Percentiles rank a stretch among this genome's conserved stretches.
Evolutionary conservation across 2,329 filamentous ascomycete genomes (phyloP).

Genomic region (Pyrenochaeta sp.): DNA sequence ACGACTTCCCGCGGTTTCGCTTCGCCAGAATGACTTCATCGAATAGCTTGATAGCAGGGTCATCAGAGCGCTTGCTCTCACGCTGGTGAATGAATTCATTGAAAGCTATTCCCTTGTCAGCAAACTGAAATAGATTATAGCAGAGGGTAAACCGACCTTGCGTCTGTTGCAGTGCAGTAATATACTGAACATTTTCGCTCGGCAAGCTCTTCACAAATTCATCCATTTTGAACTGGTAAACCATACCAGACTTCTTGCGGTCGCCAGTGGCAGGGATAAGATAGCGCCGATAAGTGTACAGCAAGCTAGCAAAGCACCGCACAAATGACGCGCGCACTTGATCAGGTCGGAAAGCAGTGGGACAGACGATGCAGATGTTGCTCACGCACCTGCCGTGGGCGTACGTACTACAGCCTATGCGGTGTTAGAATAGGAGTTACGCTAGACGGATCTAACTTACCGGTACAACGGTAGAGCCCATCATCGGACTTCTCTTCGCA

Average conservation of each 20-base stretch:
- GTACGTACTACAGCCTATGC: slow-evolving; percentile 62
- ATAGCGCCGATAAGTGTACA: slow-evolving; percentile 74
- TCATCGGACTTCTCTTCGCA: slow-evolving; percentile 80
- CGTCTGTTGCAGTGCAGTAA: slow-evolving; percentile 69
- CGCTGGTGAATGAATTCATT: slow-evolving; percentile 88
- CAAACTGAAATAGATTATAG: neutral
- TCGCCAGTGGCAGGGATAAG: slow-evolving; percentile 67
- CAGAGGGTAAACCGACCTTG: slow-evolving; percentile 57
- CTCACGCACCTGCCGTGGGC: slow-evolving; percentile 68
- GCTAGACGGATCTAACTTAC: slow-evolving; percentile 46
- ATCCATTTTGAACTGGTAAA: slow-evolving; percentile 73
- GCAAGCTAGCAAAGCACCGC: slow-evolving; percentile 72
- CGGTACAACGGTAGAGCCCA: slow-evolving; percentile 76
- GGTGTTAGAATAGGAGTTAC: slow-evolving; percentile 30
- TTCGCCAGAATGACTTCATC: slow-evolving; percentile 87
- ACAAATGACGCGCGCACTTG: slow-evolving; percentile 74
- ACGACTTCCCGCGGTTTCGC: slow-evolving; percentile 71
- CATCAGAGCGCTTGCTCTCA: slow-evolving; percentile 69
- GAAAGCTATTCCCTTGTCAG: slow-evolving; percentile 61
- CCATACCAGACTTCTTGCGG: slow-evolving; percentile 68
- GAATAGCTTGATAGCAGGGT: slow-evolving; percentile 76
- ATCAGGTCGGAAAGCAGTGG: slow-evolving; percentile 71
- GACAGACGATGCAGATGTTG: slow-evolving; percentile 70
- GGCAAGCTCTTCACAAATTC: slow-evolving; percentile 71
- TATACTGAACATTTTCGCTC: slow-evolving; percentile 70